Evolutionary conservation across 495 filamentous ascomycete genomes (phyloP).

Genomic region (Penicillium malachiteum): DNA sequence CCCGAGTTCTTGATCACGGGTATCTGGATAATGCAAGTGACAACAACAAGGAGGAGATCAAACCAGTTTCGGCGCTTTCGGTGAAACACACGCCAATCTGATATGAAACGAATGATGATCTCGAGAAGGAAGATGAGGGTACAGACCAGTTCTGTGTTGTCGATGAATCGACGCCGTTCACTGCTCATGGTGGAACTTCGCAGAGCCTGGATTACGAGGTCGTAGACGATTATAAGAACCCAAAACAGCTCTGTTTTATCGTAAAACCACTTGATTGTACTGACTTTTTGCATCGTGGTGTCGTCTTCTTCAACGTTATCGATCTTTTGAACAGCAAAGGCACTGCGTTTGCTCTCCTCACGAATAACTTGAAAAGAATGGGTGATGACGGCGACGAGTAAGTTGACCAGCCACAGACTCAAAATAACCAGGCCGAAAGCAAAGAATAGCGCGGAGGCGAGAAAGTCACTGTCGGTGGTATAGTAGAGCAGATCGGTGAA

Average conservation of each 20-base stretch:
- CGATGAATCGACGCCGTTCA: slow-evolving; percentile 53
- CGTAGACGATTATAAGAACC: slow-evolving; percentile 76
- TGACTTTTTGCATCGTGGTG: slow-evolving; percentile 40
- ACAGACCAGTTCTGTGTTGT: slow-evolving; percentile 70
- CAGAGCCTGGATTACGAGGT: slow-evolving; percentile 69
- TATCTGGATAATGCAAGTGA: slow-evolving; percentile 83
- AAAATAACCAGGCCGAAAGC: slow-evolving; percentile 85
- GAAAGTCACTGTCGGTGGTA: slow-evolving; percentile 86
- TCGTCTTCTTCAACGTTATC: slow-evolving; percentile 40
- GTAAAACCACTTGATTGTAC: slow-evolving; percentile 64
- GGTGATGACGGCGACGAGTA: slow-evolving; percentile 97
- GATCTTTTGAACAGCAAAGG: slow-evolving; percentile 78
- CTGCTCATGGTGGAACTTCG: slow-evolving; percentile 71
- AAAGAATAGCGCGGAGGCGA: slow-evolving; percentile 81
- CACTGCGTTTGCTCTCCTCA: slow-evolving; percentile 91
- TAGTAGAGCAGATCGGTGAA: slow-evolving; percentile 94
- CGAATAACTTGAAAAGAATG: slow-evolving; percentile 98
- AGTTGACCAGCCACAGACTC: slow-evolving; percentile 94
- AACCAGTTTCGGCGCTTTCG: slow-evolving; percentile 68
- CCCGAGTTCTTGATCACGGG: slow-evolving; percentile 76
- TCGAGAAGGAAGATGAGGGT: slow-evolving; percentile 79
- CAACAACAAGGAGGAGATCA: slow-evolving; percentile 74
- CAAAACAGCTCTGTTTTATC: slow-evolving; percentile 74
- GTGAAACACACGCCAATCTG: slow-evolving; percentile 79
- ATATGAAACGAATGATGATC: slow-evolving; percentile 74